Base-by-base conservation (phyloP, 495 filamentous ascomycete species). In the Penicillium cosmopolitanum region DNA sequence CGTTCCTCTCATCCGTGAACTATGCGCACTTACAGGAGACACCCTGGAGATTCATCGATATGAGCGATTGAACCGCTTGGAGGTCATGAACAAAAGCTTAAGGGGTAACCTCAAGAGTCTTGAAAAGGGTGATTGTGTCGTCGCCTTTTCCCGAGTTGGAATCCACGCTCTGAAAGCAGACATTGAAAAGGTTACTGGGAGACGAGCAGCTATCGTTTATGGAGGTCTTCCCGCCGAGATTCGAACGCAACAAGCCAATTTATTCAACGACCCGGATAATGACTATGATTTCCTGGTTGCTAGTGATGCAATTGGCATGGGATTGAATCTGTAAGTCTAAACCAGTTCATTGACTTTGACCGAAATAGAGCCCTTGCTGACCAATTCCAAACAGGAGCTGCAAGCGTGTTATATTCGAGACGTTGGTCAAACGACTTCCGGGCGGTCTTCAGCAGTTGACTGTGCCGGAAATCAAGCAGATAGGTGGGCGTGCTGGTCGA, bases 241-340 rank as follows among this genome's bases (percentile, higher is more conserved):
- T 46, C 84, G 96, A 56, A 92, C 90, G 11, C 87, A 92, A 66
- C 95, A 99, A 75, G 95, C 95, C 7, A 82, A 80, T 23, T 82
- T 97, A 3, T 98, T 98, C 80, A 98, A 98, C 65, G 91, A 97
- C 62, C 92, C 89, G 0, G 76, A 95, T 67, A 98, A 91, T 72
- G 93, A 96, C 38, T 99, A 97, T 70, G 93, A 99, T 64, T 93
- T 88, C 61, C 79, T 99, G 5, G 91, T 94, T 25, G 95, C 95
- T 15, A 97, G 92, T 64, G 95, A 99, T 71, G 95, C 95, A 21
- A 92, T 99, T 62, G 95, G 95, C 21, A 99, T 99, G 95, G 95
- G 95, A 1, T 75, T 99, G 33, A 99, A 99, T 72, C 68, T 99
- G 77, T 89, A 68, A 77, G 80, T 78, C 28, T 55, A 28, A 7